Evolutionary conservation across 176 grass and related monocot species (phyloP).

Genomic region (Zea luxurians): DNA sequence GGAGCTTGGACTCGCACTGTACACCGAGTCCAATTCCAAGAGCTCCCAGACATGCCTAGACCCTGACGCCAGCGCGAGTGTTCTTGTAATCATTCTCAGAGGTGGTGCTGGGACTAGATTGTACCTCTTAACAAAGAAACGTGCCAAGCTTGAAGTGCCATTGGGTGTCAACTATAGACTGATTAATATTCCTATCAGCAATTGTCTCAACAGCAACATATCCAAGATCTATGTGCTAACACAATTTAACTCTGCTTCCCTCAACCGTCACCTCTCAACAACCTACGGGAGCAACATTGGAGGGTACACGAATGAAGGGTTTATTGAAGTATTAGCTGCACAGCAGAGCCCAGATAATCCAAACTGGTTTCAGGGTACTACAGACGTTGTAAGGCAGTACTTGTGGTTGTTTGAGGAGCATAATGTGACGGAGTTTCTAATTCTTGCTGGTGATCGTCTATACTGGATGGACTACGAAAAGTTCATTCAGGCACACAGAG

Average conservation of each 20-base stretch:
- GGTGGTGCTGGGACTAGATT: too few species aligned
- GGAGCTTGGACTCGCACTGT: too few species aligned
- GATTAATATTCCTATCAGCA: conserved; percentile 95
- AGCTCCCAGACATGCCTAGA: conserved; percentile 95
- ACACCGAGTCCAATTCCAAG: conserved; percentile 56
- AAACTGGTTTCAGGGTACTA: conserved; percentile 96
- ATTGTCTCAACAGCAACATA: conserved; percentile 80
- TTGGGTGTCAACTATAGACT: conserved; percentile 90
- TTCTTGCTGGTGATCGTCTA: conserved; percentile 87
- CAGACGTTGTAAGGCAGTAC: conserved; percentile 88
- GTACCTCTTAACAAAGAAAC: conserved; percentile 32
- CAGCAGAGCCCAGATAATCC: conserved; percentile 31
- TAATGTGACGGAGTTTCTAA: conserved; percentile 87
- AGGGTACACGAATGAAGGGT: conserved; percentile 87
- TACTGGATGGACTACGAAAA: conserved; percentile 98
- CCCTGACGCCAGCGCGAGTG: conserved; percentile 91
- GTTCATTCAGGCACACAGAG: conserved; percentile 50
- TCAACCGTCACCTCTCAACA: conserved; percentile 90
- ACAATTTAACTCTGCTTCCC: conserved; percentile 90
- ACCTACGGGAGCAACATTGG: conserved; percentile 87
- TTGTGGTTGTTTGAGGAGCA: conserved; percentile 96
- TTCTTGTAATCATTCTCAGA: conserved; percentile 43
- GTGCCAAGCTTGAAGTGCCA: conserved; percentile 89
- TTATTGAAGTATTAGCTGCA: conserved; percentile 89
- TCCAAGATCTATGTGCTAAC: conserved; percentile 50